These are phyloP conservation scores for Zostera marina DNA, from an alignment of 116 monocot genomes.

Conservation along the genomic window DNA sequence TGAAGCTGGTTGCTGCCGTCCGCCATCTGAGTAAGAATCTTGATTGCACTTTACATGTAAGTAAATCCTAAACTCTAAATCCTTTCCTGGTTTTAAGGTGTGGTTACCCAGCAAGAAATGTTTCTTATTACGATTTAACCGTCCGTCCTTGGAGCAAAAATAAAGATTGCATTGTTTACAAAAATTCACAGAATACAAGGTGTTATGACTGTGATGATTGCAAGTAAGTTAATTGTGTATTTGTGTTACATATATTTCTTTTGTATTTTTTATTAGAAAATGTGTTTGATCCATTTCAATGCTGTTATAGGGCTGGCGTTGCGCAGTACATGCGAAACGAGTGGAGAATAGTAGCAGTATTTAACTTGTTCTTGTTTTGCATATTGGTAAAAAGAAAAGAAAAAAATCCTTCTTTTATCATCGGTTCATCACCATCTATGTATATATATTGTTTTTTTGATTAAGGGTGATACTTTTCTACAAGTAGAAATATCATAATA, in stretches of 20 bases:
- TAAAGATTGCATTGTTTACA: constrained; percentile 82
- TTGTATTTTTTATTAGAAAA: not conserved
- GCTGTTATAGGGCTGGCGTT: constrained; percentile 68
- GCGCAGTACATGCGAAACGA: constrained; percentile 84
- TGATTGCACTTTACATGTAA: not conserved
- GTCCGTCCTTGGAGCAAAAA: constrained; percentile 77
- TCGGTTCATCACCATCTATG: not conserved
- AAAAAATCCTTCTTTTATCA: not conserved
- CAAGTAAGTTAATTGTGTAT: constrained; percentile 41
- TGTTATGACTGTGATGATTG: constrained; percentile 94
- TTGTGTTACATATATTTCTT: too few species aligned
- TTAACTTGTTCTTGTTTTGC: constrained; percentile 65
- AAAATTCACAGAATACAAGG: constrained; percentile 41
- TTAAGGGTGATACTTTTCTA: too few species aligned
- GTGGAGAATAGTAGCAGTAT: constrained; percentile 90
- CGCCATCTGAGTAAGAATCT: constrained; percentile 70
- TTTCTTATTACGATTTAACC: constrained; percentile 88
- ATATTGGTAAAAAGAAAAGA: constrained; percentile 37
- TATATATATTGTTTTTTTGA: not conserved
- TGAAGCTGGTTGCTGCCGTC: constrained; percentile 93
- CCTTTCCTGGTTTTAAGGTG: constrained; percentile 37
- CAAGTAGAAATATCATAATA: too few species aligned
- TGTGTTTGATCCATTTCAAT: not conserved
- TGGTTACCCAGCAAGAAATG: constrained; percentile 78
- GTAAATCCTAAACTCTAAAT: too few species aligned